Evolutionary conservation across 2,329 filamentous ascomycete species (phyloP).

Genomic region (Fusarium brachygibbosum): DNA sequence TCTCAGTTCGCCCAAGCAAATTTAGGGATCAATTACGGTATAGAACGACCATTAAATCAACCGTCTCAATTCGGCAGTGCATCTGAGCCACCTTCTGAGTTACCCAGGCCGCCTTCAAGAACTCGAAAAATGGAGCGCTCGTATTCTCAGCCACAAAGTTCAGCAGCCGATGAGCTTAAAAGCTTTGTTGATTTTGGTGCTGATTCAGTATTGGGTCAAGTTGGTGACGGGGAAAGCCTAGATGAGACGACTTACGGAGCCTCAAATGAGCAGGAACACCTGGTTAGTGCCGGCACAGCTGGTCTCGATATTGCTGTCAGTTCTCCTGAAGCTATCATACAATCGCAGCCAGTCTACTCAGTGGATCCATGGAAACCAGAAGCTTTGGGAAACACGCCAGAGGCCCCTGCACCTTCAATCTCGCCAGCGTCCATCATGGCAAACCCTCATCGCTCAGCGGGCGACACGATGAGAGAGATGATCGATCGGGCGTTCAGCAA

Average conservation of each 20-base stretch:
- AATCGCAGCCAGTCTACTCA: conserved; percentile 35
- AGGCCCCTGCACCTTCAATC: conserved; percentile 45
- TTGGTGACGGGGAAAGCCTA: conserved; percentile 27
- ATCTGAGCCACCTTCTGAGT: neutral
- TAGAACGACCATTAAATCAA: neutral
- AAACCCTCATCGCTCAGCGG: conserved; percentile 39
- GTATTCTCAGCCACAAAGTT: conserved; percentile 24
- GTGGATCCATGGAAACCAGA: conserved; percentile 48
- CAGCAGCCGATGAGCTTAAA: conserved; percentile 44
- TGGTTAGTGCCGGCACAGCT: conserved; percentile 1
- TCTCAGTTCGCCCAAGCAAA: neutral
- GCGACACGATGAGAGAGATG: conserved; percentile 40
- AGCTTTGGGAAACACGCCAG: conserved; percentile 38
- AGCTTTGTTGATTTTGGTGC: conserved; percentile 44
- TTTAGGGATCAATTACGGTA: neutral
- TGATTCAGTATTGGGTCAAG: conserved; percentile 31
- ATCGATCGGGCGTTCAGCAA: conserved; percentile 40
- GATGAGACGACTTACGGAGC: conserved; percentile 13
- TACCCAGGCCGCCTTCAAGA: neutral
- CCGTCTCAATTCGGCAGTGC: neutral
- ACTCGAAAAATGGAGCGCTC: conserved; percentile 40
- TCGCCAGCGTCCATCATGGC: conserved; percentile 49
- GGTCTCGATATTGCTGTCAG: conserved; percentile 27
- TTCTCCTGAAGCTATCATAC: conserved; percentile 34
- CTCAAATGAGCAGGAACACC: conserved; percentile 3